These are phyloP conservation scores for Eucalyptus tenuipes DNA, from an alignment of 345 rosid species.

Conservation along the genomic window DNA sequence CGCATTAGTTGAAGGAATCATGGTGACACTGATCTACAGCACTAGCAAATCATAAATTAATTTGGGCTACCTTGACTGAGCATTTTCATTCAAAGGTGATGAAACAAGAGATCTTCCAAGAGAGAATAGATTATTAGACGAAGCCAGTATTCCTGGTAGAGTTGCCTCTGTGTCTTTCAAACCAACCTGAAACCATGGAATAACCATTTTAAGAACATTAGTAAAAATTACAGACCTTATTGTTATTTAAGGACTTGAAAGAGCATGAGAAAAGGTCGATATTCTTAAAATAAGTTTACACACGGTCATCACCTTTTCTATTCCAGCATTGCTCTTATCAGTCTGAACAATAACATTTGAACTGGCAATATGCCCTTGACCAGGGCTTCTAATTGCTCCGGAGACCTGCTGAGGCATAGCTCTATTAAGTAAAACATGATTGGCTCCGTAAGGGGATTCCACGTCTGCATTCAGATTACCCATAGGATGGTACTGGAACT, in stretches of 20 bases:
- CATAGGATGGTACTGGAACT: conserved; percentile 90
- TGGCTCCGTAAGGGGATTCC: conserved; percentile 26
- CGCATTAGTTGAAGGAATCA: neutral
- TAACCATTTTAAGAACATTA: neutral
- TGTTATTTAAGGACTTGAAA: neutral
- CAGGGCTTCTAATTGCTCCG: conserved; percentile 1
- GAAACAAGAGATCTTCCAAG: conserved; percentile 21
- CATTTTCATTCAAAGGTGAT: conserved; percentile 16
- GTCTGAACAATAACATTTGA: conserved; percentile 3
- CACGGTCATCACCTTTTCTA: conserved; percentile 34
- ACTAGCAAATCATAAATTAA: neutral
- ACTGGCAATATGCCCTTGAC: neutral
- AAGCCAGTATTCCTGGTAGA: conserved; percentile 21
- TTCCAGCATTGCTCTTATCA: conserved; percentile 18
- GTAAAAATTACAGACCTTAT: neutral
- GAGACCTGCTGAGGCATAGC: conserved; percentile 14
- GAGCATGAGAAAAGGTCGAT: neutral
- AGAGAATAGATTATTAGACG: conserved; percentile 24
- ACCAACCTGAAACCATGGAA: conserved; percentile 21
- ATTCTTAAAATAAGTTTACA: neutral
- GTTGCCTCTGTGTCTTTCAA: conserved; percentile 18
- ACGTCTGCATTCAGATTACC: conserved; percentile 51
- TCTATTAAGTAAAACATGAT: conserved; percentile 13
- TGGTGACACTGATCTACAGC: neutral
- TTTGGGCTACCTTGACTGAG: conserved; percentile 43